Percentiles rank a stretch among this genome's conserved stretches.
Conservation (phyloP, 2,329 filamentous ascomycete genomes). For the Pestalotiopsis sp. region DNA sequence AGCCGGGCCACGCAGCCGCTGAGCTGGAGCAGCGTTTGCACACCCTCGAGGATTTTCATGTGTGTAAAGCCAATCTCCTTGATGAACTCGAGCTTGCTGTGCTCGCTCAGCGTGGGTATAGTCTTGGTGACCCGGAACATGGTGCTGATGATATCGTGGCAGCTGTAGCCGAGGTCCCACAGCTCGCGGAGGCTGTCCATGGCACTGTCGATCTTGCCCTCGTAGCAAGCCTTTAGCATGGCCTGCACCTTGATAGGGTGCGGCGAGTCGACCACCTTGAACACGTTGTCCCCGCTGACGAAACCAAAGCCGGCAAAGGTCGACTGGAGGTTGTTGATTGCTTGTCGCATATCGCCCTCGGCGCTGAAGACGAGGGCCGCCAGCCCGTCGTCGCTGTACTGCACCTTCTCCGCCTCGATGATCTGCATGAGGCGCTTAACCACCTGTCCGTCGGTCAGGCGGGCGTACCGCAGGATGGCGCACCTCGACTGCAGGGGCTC, state of each 20-base stretch:
- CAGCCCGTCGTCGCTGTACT: conserved; percentile 90
- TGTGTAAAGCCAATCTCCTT: conserved; percentile 99
- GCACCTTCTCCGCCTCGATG: conserved; percentile 86
- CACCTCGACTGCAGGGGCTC: conserved; percentile 97
- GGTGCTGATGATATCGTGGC: conserved; percentile 97
- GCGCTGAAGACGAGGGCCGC: conserved; percentile 97
- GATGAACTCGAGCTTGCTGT: conserved; percentile 96
- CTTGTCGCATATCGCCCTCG: conserved; percentile 98
- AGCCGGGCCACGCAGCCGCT: conserved; percentile 90
- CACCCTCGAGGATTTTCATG: conserved; percentile 98
- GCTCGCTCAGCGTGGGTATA: conserved; percentile 87
- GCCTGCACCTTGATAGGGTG: conserved; percentile 98
- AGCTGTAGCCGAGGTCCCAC: conserved; percentile 96
- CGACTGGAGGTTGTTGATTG: conserved; percentile 97
- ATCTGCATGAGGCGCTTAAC: conserved; percentile 91
- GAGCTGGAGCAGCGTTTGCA: conserved; percentile 91
- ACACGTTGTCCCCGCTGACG: conserved; percentile 97
- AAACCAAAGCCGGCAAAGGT: conserved; percentile 94
- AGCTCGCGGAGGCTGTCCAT: conserved; percentile 86
- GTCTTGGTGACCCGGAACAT: conserved; percentile 99
- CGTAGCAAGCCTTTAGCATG: conserved; percentile 97
- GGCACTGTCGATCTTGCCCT: conserved; percentile 86
- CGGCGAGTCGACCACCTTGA: conserved; percentile 94
- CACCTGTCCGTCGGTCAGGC: conserved; percentile 89
- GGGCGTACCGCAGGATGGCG: conserved; percentile 91